A percentile compares a stretch with the other conserved stretches of the same genome.
These are phyloP conservation scores for Chrysosphaeria jannelii DNA, from an alignment of 2,329 filamentous ascomycete species.

Conservation along the genomic window DNA sequence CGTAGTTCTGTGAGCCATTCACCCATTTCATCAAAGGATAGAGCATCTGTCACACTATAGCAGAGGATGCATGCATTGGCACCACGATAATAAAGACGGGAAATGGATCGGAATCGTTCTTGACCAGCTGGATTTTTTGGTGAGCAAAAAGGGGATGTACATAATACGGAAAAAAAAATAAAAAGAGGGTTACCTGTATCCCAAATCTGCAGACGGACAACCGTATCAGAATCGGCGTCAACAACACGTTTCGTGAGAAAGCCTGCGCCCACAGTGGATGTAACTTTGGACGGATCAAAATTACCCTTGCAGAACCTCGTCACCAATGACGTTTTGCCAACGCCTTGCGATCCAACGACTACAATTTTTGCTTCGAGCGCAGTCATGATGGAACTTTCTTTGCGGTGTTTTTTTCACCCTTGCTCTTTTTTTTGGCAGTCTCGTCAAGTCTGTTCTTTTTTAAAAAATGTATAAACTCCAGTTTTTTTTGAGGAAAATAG, in stretches of 20 bases:
- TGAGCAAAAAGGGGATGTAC: too few relatives aligned
- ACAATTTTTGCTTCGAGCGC: constrained; percentile 59
- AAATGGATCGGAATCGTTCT: constrained; percentile 83
- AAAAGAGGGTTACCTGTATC: constrained; percentile 33
- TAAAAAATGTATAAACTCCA: too few relatives aligned
- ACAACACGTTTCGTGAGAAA: constrained; percentile 55
- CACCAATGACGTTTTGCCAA: constrained; percentile 52
- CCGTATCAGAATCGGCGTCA: constrained; percentile 59
- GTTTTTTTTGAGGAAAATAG: too few relatives aligned
- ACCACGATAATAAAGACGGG: constrained; percentile 82
- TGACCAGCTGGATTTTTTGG: constrained; percentile 45
- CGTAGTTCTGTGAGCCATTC: constrained; percentile 68
- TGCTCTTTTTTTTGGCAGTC: too few relatives aligned
- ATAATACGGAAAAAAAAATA: background rate
- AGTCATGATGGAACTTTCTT: constrained; percentile 14
- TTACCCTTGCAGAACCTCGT: constrained; percentile 46
- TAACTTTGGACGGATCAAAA: constrained; percentile 31
- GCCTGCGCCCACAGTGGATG: constrained; percentile 49
- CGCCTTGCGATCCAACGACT: constrained; percentile 49
- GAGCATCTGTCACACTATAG: constrained; percentile 72
- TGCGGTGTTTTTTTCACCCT: too few relatives aligned
- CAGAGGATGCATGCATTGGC: constrained; percentile 83
- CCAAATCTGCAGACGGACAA: constrained; percentile 85
- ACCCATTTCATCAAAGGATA: constrained; percentile 76
- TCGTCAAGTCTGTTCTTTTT: too few relatives aligned